Evolutionary conservation across 495 filamentous ascomycete genomes (phyloP).

Genomic region (Neurospora sp.): DNA sequence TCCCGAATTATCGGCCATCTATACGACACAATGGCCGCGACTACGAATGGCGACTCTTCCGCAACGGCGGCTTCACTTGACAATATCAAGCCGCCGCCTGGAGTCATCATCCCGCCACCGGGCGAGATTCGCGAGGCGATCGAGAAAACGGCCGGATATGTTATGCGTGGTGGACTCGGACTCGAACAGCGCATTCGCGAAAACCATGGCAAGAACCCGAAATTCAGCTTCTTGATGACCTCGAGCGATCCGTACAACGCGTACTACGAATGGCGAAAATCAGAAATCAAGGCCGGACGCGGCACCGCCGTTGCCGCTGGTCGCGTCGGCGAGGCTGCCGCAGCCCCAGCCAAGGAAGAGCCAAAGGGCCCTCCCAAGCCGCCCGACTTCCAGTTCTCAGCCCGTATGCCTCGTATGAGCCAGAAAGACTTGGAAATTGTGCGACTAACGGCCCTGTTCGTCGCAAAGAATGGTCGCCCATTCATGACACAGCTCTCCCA

Average conservation of each 20-base stretch:
- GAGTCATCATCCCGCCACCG: conserved; percentile 72
- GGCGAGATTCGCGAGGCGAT: conserved; percentile 62
- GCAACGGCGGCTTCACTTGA: conserved; percentile 35
- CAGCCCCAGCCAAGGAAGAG: conserved; percentile 42
- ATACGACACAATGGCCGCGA: conserved; percentile 29
- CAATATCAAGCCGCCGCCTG: conserved; percentile 63
- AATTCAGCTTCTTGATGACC: conserved; percentile 77
- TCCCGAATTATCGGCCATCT: background rate
- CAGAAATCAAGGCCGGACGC: conserved; percentile 72
- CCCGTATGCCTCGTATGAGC: conserved; percentile 94
- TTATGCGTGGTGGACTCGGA: conserved; percentile 67
- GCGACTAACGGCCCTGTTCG: conserved; percentile 77
- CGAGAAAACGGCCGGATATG: conserved; percentile 94
- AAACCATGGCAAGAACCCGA: conserved; percentile 75
- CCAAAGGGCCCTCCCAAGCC: conserved; percentile 78
- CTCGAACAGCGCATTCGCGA: conserved; percentile 88
- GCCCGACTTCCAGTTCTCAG: conserved; percentile 87
- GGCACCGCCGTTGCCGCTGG: conserved; percentile 75
- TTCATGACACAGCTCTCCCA: conserved; percentile 85
- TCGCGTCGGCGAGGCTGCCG: conserved; percentile 52
- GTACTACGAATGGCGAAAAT: conserved; percentile 84
- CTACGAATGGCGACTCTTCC: conserved; percentile 47
- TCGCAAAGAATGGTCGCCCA: conserved; percentile 79
- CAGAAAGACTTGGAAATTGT: conserved; percentile 93
- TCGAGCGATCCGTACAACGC: conserved; percentile 73